Base-by-base conservation (phyloP, 2,329 filamentous ascomycete genomes). In the Lasiodiplodia gonubiensis region DNA sequence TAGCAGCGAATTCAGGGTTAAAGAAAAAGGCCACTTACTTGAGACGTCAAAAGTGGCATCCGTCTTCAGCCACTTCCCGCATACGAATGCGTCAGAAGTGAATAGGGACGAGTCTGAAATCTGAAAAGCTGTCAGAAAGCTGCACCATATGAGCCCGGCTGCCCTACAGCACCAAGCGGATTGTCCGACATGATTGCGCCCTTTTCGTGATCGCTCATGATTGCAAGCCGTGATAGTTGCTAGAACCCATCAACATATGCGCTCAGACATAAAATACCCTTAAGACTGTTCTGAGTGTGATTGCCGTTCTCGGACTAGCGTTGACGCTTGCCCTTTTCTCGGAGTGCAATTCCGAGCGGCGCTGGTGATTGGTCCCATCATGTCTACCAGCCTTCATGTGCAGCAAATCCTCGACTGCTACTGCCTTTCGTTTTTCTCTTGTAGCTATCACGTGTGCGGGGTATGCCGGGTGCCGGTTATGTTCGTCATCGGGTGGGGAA, bases 81-180 rank as follows among this genome's bases (percentile, higher is more conserved):
- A 51, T 14, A 69, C 57, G 30, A 68, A 69, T 14, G 46, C 61
- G 25, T 69, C 68, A 5, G 46, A 25, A 27, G 68, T 67, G 35
- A 69, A 69, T 4, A 69, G 63, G 3, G 35, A 57, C n/a, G 60
- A 18, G 59, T 68, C 57, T 57, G 68, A 21, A 18, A 55, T 11
- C 33, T 55, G 33, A 4, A 33, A 35, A 21, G 30, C 10, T 16
- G 30, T 37, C 33, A 55, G 52, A 25, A n/a, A n/a, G n/a, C n/a
- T n/a, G n/a, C n/a, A n/a, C n/a, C n/a, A n/a, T n/a, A n/a, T n/a
- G n/a, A n/a, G n/a, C n/a, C n/a, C n/a, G n/a, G n/a, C n/a, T n/a
- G n/a, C n/a, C n/a, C n/a, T 55, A 55, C 33, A 14, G 14, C 12
- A 14, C 35, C 12, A 33, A 55, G 48, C 6, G 48, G n/a, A 23